Evolutionary conservation across 2,329 filamentous ascomycete genomes (phyloP), one percentile per base, ranked within the genome.

Genomic region (Erysiphe neolycopersici): DNA sequence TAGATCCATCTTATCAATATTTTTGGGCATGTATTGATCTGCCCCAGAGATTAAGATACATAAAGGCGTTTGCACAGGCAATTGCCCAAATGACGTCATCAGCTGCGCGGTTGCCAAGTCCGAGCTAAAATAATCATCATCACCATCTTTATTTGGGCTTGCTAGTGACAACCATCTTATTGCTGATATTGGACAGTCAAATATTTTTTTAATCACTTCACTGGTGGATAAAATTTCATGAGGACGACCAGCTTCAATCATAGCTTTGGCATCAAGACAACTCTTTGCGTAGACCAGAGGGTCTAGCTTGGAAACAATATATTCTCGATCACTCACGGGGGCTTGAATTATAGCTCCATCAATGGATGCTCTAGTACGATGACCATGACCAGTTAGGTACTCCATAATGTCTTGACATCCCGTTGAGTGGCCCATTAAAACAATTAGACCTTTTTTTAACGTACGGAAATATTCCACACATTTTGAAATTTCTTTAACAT

Each of bases 381-480:
- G 46, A n/a, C 49, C 50, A 2, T 47, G n/a, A 18, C 54, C 54
- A 8, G 52, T 55, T 5, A 76, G 54, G 49, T 79, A 80, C 50
- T 77, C 69, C 59, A 79, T 66, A 12, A 72, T 64, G 54, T 79
- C 75, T 56, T 80, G 76, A 50, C 70, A 77, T 0, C 76, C 76
- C 0, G 76, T 80, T 1, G 69, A 75, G 51, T 79, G 73, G 2
- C 76, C 76, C 69, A 80, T 73, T 13, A 79, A 56, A 22, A 76
- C 69, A n/a, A 79, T 56, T 44, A 71, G 73, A 1, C 61, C 62
- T 4, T 53, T 54, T 1, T 62, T 62, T 9, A 54, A 48, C n/a
- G 46, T 44, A 6, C 58, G 58, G 51, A 71, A 65, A 47, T 69
- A 69, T 2, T 53, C 39, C 0, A 71, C 63, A 47, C 64, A 64